Percentiles rank a stretch among this genome's conserved stretches.
Conservation (phyloP, 352 stramenopile species). For the Pythium grandisporangium region DNA sequence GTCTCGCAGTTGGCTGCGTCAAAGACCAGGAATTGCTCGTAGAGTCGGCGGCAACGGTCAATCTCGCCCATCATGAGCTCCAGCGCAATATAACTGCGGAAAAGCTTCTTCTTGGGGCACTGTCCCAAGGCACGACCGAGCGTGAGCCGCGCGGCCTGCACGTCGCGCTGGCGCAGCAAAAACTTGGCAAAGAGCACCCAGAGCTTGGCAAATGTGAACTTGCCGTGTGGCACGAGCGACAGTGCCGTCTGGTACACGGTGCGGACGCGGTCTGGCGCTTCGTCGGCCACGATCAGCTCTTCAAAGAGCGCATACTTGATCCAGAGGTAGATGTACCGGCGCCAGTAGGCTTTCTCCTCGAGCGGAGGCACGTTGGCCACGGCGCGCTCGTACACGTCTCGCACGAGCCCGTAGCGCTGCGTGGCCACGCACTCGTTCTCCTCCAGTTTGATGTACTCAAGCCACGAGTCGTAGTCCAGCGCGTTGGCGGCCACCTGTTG, state of each 20-base stretch:
- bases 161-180: conserved; percentile 92
- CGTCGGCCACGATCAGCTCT: conserved; percentile 86
- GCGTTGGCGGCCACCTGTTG: conserved; percentile 85
- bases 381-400: conserved; percentile 95
- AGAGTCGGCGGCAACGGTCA: conserved; percentile 91
- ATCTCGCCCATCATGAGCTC: conserved; percentile 98
- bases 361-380: conserved; percentile 92
- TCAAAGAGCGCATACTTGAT: conserved; percentile 99
- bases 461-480: conserved; percentile 98
- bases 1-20: conserved; percentile 87
- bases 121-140: conserved; percentile 93
- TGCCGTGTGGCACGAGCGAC: conserved; percentile 89
- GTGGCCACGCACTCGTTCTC: conserved; percentile 73
- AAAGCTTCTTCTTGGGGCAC: conserved; percentile 91
- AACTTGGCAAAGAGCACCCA: conserved; percentile 98
- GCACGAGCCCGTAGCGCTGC: conserved; percentile 58
- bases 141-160: conserved; percentile 85
- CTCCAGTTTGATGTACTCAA: conserved; percentile 98
- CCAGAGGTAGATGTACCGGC: conserved; percentile 99
- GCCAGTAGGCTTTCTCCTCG: conserved; percentile 97
- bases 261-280: conserved; percentile 58
- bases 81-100: conserved; percentile 90
- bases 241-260: conserved; percentile 95
- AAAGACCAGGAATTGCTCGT: conserved; percentile 81
- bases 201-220: conserved; percentile 98